Conservation (phyloP, 164 flowering plant species). For the Malania oleifera region DNA sequence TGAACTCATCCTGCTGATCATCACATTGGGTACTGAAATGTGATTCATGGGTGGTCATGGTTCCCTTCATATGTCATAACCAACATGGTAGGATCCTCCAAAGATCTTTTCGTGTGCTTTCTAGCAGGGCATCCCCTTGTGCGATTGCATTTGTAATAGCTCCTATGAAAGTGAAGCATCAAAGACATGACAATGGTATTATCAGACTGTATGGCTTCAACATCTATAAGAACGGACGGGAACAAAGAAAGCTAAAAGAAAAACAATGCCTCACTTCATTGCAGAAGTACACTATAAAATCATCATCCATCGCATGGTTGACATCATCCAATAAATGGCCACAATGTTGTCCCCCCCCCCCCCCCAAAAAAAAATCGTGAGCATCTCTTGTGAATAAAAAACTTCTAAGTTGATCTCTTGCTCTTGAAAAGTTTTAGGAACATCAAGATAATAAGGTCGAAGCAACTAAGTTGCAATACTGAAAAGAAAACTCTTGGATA, state of each 20-base stretch:
- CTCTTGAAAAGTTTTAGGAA: not conserved
- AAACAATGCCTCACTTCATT: not conserved
- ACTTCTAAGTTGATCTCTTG: not conserved
- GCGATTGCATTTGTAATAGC: constrained; percentile 44
- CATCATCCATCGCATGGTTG: too few species aligned
- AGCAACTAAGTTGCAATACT: too few species aligned
- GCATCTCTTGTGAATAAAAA: not conserved
- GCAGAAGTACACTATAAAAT: not conserved
- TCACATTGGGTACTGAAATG: constrained; percentile 17
- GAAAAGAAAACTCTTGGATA: too few species aligned
- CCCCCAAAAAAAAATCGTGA: too few species aligned
- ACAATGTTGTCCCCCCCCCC: too few species aligned
- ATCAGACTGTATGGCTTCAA: too few species aligned
- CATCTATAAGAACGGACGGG: not conserved
- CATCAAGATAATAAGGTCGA: not conserved
- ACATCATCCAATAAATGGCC: too few species aligned
- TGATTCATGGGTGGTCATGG: constrained; percentile 27
- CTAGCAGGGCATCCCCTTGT: constrained; percentile 41
- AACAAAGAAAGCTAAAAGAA: not conserved
- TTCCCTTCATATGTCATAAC: constrained; percentile 39
- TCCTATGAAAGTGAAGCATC: constrained; percentile 19
- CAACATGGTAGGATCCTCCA: constrained; percentile 33
- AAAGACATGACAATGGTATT: not conserved
- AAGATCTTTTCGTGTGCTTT: constrained; percentile 36
- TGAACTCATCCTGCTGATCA: not conserved